phyloP scores from a whole-genome alignment of 352 stramenopile species.

The Phytopythium delawarense region DNA sequence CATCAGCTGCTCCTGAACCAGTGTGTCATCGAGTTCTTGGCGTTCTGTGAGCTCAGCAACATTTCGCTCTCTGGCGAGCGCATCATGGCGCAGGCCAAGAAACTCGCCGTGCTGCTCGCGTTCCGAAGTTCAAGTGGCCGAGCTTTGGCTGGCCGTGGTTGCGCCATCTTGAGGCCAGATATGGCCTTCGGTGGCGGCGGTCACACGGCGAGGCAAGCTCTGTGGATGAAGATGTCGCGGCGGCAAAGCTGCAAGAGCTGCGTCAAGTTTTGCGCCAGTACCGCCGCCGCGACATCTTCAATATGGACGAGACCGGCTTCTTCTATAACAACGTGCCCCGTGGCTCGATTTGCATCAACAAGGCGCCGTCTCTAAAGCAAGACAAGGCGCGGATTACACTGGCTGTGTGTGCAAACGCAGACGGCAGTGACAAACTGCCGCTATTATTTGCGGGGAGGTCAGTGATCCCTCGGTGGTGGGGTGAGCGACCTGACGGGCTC shows the following conservation, averaged over 20 bases:
- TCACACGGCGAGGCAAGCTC: too few relatives aligned
- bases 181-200: not conserved
- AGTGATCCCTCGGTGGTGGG: not conserved
- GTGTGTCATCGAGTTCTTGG: not conserved
- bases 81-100: not conserved
- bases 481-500: not conserved
- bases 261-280: not conserved
- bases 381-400: not conserved
- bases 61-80: not conserved
- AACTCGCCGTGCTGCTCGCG: not conserved
- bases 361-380: not conserved
- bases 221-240: not conserved
- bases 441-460: not conserved
- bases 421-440: not conserved
- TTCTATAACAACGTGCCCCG: not conserved
- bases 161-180: not conserved
- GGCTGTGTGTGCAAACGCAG: not conserved
- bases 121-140: not conserved
- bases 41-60: not conserved
- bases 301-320: not conserved
- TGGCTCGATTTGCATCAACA: not conserved
- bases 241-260: not conserved
- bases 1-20: not conserved
- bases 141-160: not conserved
- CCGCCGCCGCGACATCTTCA: conserved; percentile 1